A percentile compares a stretch with the other conserved stretches of the same genome.
Evolutionary conservation across 2,329 filamentous ascomycete species (phyloP).

Genomic region (Dendryphion nanum): DNA sequence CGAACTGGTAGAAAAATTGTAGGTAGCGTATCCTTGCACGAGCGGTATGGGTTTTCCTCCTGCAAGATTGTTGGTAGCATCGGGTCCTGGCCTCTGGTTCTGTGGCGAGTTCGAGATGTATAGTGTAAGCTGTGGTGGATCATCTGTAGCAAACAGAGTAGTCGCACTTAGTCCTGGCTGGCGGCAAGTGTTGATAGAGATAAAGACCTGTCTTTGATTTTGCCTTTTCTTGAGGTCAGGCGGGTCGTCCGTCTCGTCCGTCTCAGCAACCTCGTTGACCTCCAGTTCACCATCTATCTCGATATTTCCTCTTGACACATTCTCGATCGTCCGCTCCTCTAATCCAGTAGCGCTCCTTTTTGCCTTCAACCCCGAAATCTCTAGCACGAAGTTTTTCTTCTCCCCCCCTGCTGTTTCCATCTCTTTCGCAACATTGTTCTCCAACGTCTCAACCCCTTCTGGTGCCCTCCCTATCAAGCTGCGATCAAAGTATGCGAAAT

Average conservation of each 20-base stretch:
- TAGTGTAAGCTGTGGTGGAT: slow-evolving; percentile 67
- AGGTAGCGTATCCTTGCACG: slow-evolving; percentile 67
- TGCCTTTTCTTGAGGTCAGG: slow-evolving; percentile 22
- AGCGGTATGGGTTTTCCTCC: slow-evolving; percentile 51
- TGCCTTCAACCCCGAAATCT: slow-evolving; percentile 51
- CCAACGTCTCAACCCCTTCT: slow-evolving; percentile 49
- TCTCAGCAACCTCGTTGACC: slow-evolving; percentile 7
- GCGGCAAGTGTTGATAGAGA: slow-evolving; percentile 82
- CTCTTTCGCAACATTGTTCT: slow-evolving; percentile 64
- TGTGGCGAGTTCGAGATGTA: slow-evolving; percentile 68
- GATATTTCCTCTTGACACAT: slow-evolving; percentile 8
- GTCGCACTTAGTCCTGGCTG: slow-evolving; percentile 63
- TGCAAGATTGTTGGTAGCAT: slow-evolving; percentile 45
- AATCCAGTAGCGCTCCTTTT: slow-evolving; percentile 26
- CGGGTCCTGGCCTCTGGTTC: slow-evolving; percentile 67
- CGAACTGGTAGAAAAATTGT: slow-evolving; percentile 59
- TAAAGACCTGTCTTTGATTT: slow-evolving; percentile 57
- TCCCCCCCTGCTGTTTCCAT: slow-evolving; percentile 63
- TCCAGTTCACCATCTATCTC: background rate
- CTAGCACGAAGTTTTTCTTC: slow-evolving; percentile 64
- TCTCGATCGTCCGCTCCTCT: slow-evolving; percentile 13
- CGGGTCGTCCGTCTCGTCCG: slow-evolving; percentile 3
- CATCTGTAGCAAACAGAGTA: slow-evolving; percentile 40
- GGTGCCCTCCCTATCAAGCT: slow-evolving; percentile 62
- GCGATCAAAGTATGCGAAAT: slow-evolving; percentile 61